Evolutionary conservation across 2,329 filamentous ascomycete species (phyloP).

Genomic region (Davidsoniella australis): DNA sequence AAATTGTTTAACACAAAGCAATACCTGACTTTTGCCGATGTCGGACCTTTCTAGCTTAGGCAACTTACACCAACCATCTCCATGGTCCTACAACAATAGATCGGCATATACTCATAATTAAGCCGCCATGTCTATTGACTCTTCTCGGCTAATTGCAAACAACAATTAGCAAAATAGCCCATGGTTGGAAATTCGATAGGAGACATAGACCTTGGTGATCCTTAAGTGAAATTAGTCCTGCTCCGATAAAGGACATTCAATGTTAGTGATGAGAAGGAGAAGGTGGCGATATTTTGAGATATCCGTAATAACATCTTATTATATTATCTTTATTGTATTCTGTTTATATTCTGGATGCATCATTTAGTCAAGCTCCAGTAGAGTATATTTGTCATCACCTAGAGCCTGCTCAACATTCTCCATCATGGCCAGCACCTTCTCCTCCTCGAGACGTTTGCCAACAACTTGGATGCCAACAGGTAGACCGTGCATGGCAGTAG

Average conservation of each 20-base stretch:
- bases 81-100: background rate
- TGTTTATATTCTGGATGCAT: background rate
- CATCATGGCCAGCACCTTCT: conserved; percentile 75
- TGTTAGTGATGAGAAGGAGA: background rate
- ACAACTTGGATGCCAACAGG: conserved; percentile 78
- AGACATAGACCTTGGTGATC: no score
- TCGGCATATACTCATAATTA: background rate
- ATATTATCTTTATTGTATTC: conserved; percentile 6
- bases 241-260: no score
- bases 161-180: no score
- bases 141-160: no score
- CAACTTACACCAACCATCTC: background rate
- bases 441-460: conserved; percentile 63
- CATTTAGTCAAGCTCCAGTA: conserved; percentile 31
- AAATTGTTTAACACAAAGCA: background rate
- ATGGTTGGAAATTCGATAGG: no score
- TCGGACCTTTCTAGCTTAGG: conserved; percentile 13
- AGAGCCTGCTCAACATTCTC: conserved; percentile 59
- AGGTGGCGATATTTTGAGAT: background rate
- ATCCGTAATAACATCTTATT: background rate
- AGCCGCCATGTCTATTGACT: background rate
- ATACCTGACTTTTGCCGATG: conserved; percentile 10
- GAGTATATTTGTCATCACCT: conserved; percentile 35
- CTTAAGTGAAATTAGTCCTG: background rate
- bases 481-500: conserved; percentile 66